Percentiles rank a stretch among this genome's conserved stretches.
Evolutionary conservation across 768 basidiomycete species (phyloP).

Genomic region (Roridomyces roridus): DNA sequence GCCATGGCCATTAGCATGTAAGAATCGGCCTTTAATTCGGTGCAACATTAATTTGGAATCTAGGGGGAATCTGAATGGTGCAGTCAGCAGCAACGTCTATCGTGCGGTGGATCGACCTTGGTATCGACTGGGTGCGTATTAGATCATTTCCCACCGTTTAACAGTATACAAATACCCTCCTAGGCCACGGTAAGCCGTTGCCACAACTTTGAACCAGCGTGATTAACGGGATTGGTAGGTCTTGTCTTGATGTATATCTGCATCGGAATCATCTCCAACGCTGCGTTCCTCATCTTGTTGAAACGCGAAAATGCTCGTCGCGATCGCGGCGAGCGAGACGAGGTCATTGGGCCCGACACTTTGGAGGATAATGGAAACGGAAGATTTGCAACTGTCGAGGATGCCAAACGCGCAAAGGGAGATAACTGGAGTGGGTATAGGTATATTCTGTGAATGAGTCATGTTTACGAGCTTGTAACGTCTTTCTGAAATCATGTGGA

Average conservation of each 20-base stretch:
- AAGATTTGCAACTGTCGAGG: conserved; percentile 56
- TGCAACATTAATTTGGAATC: background rate
- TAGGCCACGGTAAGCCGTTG: conserved; percentile 14
- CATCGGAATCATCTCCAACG: conserved; percentile 63
- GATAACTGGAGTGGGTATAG: conserved; percentile 81
- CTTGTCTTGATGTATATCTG: conserved; percentile 74
- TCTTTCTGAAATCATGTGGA: no score
- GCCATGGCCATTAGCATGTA: conserved; percentile 70
- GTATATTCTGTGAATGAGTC: conserved; percentile 53
- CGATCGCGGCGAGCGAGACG: conserved; percentile 72
- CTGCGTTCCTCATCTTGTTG: conserved; percentile 53
- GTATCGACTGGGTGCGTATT: conserved; percentile 55
- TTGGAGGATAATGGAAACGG: conserved; percentile 59
- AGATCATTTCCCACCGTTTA: background rate
- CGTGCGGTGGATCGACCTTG: conserved; percentile 68
- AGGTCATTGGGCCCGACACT: conserved; percentile 65
- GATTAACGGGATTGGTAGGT: conserved; percentile 33
- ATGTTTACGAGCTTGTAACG: no score
- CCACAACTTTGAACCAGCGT: background rate
- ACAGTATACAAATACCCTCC: background rate
- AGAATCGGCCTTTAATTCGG: conserved; percentile 14
- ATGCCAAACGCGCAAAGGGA: conserved; percentile 73
- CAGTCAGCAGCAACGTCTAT: conserved; percentile 78
- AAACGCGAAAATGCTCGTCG: conserved; percentile 65
- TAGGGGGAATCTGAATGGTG: conserved; percentile 77